Base-by-base conservation (phyloP, 1,284 basidiomycete genomes). In the Vanrija sp. region DNA sequence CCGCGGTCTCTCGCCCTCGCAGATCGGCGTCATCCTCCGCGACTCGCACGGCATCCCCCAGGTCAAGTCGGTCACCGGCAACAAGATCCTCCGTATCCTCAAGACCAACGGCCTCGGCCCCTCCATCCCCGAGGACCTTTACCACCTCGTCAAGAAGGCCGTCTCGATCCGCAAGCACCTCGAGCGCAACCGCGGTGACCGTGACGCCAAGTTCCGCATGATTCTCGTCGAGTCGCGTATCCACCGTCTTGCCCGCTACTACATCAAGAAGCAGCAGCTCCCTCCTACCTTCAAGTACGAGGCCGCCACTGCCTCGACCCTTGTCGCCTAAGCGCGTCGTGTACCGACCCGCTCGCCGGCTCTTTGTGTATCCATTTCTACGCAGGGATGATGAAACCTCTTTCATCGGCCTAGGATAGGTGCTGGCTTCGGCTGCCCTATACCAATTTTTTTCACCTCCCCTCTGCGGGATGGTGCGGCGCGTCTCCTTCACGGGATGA, bases 61-160 rank as follows among this genome's bases (percentile, higher is more conserved):
- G 78, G 94, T 98, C 79, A 92, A 93, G 73, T 92, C 91, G 80
- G 89, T 98, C 74, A 98, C 95, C 60, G 95, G 94, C 77, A 97
- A 96, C 89, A 98, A 98, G 86, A 95, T 98, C 75, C 87, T 98
- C 71, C 87, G 95, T 83, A 93, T 98, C 82, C 84, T 98, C 79
- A 98, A 97, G 83, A 86, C 88, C 66, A 85, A 92, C 74, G 91
- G 92, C 81, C 89, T 98, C 80, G 94, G 88, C 78, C 94, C 94
- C 74, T 85, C 87, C 80, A 92, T 98, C 82, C 95, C 95, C 71
- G 95, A 98, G 86, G 95, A 98, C 85, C 88, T 98, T 61, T 97
- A 92, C 89, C 88, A 93, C 86, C 87, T 97, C 78, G 89, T 98
- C 85, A 98, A 98, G 88, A 98, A 98, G 87, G 95, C 95, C 78